Base-by-base conservation (phyloP, 1,284 basidiomycete species). In the Phellopilus nigrolimitatus region DNA sequence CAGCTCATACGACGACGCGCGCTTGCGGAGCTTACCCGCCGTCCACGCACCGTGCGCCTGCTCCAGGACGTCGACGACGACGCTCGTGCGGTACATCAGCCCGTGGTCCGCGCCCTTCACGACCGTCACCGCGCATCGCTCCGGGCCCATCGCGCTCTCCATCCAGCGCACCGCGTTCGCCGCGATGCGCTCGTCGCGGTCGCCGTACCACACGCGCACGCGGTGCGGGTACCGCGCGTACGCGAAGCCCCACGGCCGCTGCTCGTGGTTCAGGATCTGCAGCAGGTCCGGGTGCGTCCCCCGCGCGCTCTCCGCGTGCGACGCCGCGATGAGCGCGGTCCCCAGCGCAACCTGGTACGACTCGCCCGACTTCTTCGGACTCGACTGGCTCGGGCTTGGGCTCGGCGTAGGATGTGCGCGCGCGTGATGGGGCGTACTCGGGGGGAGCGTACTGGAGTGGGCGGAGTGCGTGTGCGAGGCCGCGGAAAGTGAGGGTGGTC, bases 151-250 rank as follows among this genome's bases (percentile, higher is more conserved):
- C 44, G 80, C 82, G 57, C 77, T 80, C 66, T 93, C 88, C 88
- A 97, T 88, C 88, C 91, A 94, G 59, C 87, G 71, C 51, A 94
- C 87, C 42, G 89, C 87, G 60, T 87, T 83, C 62, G 95, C 84
- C 22, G 85, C 85, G 55, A 99, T 95, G 66, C 88, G 86, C 67
- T 98, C 95, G 66, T 98, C 95, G 59, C 78, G 79, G 59, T 91
- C 88, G 2, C 95, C 95, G 59, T 94, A 94, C 93, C 93, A 98
- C 33, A 98, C 84, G 38, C 81, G 82, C 43, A 92, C 86, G n/a
- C 72, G 74, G 60, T 89, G 84, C 8, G 80, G 79, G 55, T 97
- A 87, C 21, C 91, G 79, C 9, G 76, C 65, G 61, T 90, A 90
- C 24, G 84, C 86, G 66, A 90, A 91, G 2, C 88, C 88, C 88